Base-by-base conservation (phyloP, 352 stramenopile species). In the Pythium insidiosum region DNA sequence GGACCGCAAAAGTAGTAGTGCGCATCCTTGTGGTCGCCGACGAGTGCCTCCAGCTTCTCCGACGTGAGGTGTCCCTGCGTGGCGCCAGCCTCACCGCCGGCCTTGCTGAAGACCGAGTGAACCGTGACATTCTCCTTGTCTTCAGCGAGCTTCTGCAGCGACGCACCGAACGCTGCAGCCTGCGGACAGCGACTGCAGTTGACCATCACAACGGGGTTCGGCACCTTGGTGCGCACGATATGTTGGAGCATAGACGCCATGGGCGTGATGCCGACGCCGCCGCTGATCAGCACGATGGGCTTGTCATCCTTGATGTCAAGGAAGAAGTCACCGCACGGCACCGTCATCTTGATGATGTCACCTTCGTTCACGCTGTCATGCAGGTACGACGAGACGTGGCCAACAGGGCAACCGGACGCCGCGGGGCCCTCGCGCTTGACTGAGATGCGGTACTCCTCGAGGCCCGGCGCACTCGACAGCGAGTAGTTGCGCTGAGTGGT, bases 1-100 rank as follows among this genome's bases (percentile, higher is more conserved):
- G 69, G 69, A 0, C 69, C 69, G 16, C 69, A 82, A 50, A 82
- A 82, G 66, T 76, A 82, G 53, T 65, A 82, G 41, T 56, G 49
- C 5, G 49, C 41, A 19, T 56, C 28, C 29, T 69, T 56, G 35
- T 71, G 49, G 37, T 55, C 58, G 9, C 49, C 65, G n/a, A 61
- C 41, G 49, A 77, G 35, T 29, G 50, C 53, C 21, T 55, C 35
- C 28, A 70, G 58, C 5, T 77, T 33, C 35, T 65, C 25, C 11
- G 45, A 51, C 15, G 66, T 39, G 19, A 73, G 53, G 29, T 69
- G 57, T 9, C 26, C 29, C 39, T 50, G 47, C 22, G 42, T 43
- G 25, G 47, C 50, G 5, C 50, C 50, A 1, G 41, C 35, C 23
- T 26, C 33, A 34, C 39, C 37, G 29, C 24, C 58, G 24, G 58